These are phyloP conservation scores for Toxoplasma gondii DNA, from an alignment of 169 alveolate species.

Conservation along the genomic window DNA sequence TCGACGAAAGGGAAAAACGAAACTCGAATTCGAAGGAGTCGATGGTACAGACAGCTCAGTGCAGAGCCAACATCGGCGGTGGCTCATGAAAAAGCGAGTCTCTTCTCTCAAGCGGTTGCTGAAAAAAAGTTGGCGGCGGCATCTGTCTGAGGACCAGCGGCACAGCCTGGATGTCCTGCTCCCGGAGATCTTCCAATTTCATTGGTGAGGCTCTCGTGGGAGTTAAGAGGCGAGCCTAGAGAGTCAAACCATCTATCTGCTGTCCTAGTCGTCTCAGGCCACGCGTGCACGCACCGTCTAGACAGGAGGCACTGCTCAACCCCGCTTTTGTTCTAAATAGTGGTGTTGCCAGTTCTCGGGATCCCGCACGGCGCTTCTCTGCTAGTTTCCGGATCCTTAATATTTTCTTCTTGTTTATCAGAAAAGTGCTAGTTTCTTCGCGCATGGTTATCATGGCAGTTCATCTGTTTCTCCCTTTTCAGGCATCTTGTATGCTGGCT, in stretches of 20 bases:
- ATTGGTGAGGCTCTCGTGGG: not conserved
- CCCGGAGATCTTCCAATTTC: not conserved
- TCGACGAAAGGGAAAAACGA: not conserved
- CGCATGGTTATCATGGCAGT: too few species aligned
- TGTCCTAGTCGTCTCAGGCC: too few species aligned
- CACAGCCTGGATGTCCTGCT: not conserved
- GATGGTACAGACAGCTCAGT: not conserved
- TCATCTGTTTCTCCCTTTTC: not conserved
- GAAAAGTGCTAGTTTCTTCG: too few species aligned
- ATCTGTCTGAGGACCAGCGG: not conserved
- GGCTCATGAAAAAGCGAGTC: not conserved
- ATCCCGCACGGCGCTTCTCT: too few species aligned
- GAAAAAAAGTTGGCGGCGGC: not conserved
- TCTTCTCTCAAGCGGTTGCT: not conserved
- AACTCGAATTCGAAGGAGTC: not conserved
- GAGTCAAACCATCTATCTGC: too few species aligned
- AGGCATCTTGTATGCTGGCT: slow-evolving; percentile 28
- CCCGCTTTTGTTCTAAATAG: too few species aligned
- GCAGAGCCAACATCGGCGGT: not conserved
- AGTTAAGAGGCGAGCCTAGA: not conserved
- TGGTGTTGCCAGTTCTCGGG: too few species aligned
- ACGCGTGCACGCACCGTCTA: too few species aligned
- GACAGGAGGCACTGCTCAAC: too few species aligned
- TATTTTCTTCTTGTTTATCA: too few species aligned
- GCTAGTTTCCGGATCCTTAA: too few species aligned